Evolutionary conservation across 352 stramenopile species (phyloP), one percentile per base, ranked within the genome.

Genomic region (Blastocystis sp.): DNA sequence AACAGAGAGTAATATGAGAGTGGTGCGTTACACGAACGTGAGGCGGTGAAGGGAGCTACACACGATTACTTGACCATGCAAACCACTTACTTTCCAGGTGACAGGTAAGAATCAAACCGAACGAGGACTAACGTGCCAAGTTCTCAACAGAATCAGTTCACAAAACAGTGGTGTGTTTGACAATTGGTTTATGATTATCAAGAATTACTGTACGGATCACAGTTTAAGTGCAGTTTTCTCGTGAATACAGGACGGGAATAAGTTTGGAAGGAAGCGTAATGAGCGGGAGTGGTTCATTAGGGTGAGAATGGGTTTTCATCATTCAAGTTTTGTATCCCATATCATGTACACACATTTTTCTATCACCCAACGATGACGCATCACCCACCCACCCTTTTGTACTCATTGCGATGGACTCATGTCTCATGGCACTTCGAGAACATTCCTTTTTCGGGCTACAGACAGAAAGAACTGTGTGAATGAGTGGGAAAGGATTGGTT

Each of bases 341-440:
- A 18, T 51, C 44, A 51, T 51, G 18, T 51, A 51, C 18, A 51
- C 18, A 18, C 8, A 51, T 51, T 51, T 51, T 8, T 8, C 8
- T 51, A 8, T 51, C 44, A 51, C 8, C 44, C 8, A 51, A 44
- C 7, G 24, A 36, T 34, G 32, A 14, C n/a, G 24, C 11, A 11
- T 38, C 32, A 42, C 4, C 11, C 3, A 24, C n/a, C 7, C 7
- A 42, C 38, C 16, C 29, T 48, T 27, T 75, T 53, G 9, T 36
- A 49, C 32, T 56, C 63, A 51, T 53, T 75, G 21, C n/a, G n/a
- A n/a, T n/a, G n/a, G n/a, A n/a, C n/a, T 59, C 69, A 81, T 81
- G 61, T 81, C 69, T 81, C 46, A 63, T 46, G 21, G 16, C 46
- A 40, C 63, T 81, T 81, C 69, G 69, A 81, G 69, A 81, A 81